Base-by-base conservation (phyloP, 495 filamentous ascomycete species). In the Penicillium cinerascens region DNA sequence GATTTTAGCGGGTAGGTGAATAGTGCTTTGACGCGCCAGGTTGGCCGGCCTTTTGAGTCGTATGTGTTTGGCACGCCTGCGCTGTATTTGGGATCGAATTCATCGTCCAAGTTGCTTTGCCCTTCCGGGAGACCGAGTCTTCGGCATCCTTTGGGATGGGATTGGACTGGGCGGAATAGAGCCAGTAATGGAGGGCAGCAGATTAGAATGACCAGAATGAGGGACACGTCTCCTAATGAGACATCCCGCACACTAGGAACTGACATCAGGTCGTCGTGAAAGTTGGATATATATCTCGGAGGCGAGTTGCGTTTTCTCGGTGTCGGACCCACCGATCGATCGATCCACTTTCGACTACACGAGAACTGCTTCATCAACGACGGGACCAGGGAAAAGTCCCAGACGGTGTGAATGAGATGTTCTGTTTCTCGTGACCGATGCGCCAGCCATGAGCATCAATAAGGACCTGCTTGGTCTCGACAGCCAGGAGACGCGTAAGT, bases 1-100 rank as follows among this genome's bases (percentile, higher is more conserved):
- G 87, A 89, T 73, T 97, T 97, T 58, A 96, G 72, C 0, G 92
- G 92, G 65, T 92, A 95, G 37, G 89, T 85, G 74, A 86, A 91
- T 36, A 96, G 78, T 42, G 87, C 88, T 66, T 91, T 90, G 57
- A 97, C 75, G 18, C 64, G 78, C 79, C 79, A 86, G 47, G 65
- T 49, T 4, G 70, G 66, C 5, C 61, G 63, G 10, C 55, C 49
- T 9, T 43, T 18, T 9, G 61, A 49, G 9, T 52, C 46, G 4
- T 59, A 42, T 9, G 44, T 43, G 9, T 47, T 29, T 6, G 67
- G 54, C 4, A 63, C 41, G 7, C 62, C 66, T 0, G 64, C 26
- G 54, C 41, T 65, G 57, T 74, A 72, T 52, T 66, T 64, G 0
- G 55, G 46, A 36, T 73, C 61, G 43, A 58, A 74, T 60, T 74